phyloP scores from a whole-genome alignment of 352 stramenopile species.

The Globisporangium nagaii region DNA sequence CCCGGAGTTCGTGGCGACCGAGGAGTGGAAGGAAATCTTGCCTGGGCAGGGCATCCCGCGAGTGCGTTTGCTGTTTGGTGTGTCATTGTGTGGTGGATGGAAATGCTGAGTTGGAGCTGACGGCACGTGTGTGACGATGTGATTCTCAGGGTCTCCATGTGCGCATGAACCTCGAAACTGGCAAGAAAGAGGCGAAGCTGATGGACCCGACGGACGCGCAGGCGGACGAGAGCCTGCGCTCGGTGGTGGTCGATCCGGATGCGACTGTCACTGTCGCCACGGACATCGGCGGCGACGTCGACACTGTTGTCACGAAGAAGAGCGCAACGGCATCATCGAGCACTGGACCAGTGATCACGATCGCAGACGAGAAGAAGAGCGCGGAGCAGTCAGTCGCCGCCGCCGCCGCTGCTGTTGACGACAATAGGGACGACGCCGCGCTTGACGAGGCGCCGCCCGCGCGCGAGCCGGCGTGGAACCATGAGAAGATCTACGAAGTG shows the following conservation, averaged over 20 bases:
- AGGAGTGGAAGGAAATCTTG: constrained; percentile 56
- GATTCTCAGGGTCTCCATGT: constrained; percentile 72
- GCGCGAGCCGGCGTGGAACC: constrained; percentile 70
- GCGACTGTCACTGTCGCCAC: constrained; percentile 52
- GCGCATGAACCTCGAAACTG: constrained; percentile 75
- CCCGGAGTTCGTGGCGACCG: constrained; percentile 58
- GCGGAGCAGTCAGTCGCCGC: not conserved
- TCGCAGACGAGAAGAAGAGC: constrained; percentile 3
- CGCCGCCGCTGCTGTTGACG: not conserved
- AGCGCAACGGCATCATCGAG: not conserved
- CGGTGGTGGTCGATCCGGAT: constrained; percentile 29
- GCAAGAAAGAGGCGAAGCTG: constrained; percentile 82
- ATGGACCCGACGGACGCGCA: constrained; percentile 33
- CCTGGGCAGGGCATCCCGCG: constrained; percentile 51
- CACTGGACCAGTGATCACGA: not conserved
- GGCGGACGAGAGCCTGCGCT: constrained; percentile 26
- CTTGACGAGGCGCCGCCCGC: constrained; percentile 24
- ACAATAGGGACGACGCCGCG: not conserved
- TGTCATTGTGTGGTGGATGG: not conserved
- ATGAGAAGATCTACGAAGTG: constrained; percentile 85
- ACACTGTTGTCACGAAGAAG: constrained; percentile 10
- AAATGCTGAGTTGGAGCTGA: not conserved
- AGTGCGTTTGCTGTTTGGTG: constrained; percentile 18
- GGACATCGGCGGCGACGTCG: constrained; percentile 47
- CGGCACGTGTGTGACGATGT: not conserved